Percentiles rank a stretch among this genome's conserved stretches.
Conservation (phyloP, 495 filamentous ascomycete genomes). For the Cairneyella variabilis region DNA sequence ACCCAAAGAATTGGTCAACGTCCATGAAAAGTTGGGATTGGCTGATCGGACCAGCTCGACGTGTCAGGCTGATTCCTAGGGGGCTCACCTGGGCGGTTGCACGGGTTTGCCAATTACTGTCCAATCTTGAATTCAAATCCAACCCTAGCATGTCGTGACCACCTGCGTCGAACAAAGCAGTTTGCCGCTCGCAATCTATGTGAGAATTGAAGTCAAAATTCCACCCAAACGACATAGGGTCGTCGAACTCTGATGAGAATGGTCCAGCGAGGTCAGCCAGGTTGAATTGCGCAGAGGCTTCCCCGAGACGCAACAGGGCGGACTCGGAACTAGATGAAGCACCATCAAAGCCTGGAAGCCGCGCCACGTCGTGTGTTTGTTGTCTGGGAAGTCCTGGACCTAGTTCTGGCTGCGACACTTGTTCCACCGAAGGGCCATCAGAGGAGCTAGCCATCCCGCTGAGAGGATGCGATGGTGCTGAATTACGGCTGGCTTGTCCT, state of each 20-base stretch:
- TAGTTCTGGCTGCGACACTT: background rate
- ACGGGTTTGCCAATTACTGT: background rate
- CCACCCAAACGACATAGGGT: background rate
- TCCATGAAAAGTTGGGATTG: background rate
- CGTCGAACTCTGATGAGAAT: background rate
- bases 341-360: background rate
- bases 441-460: background rate
- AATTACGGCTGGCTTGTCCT: background rate
- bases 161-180: background rate
- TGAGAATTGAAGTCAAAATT: background rate
- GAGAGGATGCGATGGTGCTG: background rate
- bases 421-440: background rate
- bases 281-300: background rate
- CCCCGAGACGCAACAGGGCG: background rate
- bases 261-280: background rate
- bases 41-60: background rate
- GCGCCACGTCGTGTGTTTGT: background rate
- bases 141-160: background rate
- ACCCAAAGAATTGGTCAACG: background rate
- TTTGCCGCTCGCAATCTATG: background rate
- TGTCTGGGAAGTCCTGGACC: background rate
- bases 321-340: conserved; percentile 2
- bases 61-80: background rate
- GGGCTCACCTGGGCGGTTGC: background rate
- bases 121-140: background rate